These are phyloP conservation scores for Populus deltoides DNA, from an alignment of 345 rosid genomes.

Conservation along the genomic window DNA sequence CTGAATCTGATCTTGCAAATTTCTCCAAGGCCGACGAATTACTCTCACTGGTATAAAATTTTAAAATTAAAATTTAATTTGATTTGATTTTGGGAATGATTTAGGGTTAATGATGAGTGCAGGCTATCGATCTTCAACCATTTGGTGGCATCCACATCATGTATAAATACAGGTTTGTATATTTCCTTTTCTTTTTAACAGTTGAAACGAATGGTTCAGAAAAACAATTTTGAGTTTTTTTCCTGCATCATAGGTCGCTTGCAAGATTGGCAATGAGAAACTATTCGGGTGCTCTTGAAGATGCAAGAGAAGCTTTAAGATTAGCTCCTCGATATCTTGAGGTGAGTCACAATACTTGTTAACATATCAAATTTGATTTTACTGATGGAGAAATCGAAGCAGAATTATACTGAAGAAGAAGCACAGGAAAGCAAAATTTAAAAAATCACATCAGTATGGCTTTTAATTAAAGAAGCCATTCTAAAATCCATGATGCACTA, in stretches of 20 bases:
- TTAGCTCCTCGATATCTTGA: constrained; percentile 57
- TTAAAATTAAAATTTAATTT: too few relatives aligned
- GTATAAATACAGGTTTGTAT: constrained; percentile 60
- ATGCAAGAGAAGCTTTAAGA: constrained; percentile 49
- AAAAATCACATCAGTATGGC: background rate
- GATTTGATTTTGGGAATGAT: too few relatives aligned
- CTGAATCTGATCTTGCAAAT: constrained; percentile 42
- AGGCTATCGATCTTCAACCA: constrained; percentile 68
- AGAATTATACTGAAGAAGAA: background rate
- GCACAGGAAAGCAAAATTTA: background rate
- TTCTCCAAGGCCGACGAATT: constrained; percentile 51
- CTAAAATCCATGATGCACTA: too few relatives aligned
- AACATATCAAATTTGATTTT: background rate
- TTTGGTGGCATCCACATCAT: constrained; percentile 70
- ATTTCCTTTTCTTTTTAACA: background rate
- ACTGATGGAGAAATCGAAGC: too few relatives aligned
- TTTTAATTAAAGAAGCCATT: too few relatives aligned
- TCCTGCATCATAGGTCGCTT: constrained; percentile 48
- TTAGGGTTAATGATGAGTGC: constrained; percentile 16
- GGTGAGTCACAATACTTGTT: constrained; percentile 28
- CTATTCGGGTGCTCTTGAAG: constrained; percentile 68
- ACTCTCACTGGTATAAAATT: constrained; percentile 52
- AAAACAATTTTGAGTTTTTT: constrained; percentile 3
- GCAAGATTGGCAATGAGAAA: constrained; percentile 65
- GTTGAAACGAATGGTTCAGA: too few relatives aligned